Evolutionary conservation across 495 filamentous ascomycete species (phyloP).

Genomic region (Penicillium paradoxum): DNA sequence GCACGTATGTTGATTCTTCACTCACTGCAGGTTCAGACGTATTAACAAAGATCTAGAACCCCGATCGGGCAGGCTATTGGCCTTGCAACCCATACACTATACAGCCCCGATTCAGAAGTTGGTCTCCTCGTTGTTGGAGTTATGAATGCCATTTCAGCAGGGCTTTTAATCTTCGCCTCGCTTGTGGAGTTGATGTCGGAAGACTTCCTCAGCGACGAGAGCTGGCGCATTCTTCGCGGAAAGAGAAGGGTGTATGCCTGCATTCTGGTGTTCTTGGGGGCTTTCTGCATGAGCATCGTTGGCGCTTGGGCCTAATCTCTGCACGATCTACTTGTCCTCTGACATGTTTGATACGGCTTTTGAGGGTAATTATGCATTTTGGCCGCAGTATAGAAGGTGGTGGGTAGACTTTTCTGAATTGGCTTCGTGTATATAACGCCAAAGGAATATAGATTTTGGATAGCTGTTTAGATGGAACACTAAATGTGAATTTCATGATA

Average conservation of each 20-base stretch:
- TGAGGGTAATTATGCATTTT: too few species aligned
- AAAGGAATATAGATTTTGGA: too few species aligned
- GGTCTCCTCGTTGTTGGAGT: conserved; percentile 62
- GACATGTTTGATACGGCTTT: neutral
- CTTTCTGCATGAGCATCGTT: conserved; percentile 73
- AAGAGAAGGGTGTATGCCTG: conserved; percentile 63
- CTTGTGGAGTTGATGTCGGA: conserved; percentile 59
- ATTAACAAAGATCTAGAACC: conserved; percentile 50
- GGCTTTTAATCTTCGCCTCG: conserved; percentile 57
- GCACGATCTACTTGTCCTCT: neutral
- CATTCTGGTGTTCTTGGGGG: conserved; percentile 63
- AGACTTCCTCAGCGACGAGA: conserved; percentile 61
- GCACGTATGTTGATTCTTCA: conserved; percentile 22
- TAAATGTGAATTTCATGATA: too few species aligned
- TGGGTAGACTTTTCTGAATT: too few species aligned
- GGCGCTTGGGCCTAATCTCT: conserved; percentile 70
- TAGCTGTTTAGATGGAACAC: too few species aligned
- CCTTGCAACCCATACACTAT: conserved; percentile 53
- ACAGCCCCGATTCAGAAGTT: conserved; percentile 59
- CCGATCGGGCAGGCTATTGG: conserved; percentile 82
- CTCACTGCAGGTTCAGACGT: neutral
- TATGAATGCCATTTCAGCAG: conserved; percentile 65
- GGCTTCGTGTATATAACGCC: too few species aligned
- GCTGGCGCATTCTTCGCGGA: conserved; percentile 55
- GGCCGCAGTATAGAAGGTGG: neutral